Evolutionary conservation across 495 filamentous ascomycete genomes (phyloP), one percentile per base, ranked within the genome.

Genomic region (Xylaria acuta): DNA sequence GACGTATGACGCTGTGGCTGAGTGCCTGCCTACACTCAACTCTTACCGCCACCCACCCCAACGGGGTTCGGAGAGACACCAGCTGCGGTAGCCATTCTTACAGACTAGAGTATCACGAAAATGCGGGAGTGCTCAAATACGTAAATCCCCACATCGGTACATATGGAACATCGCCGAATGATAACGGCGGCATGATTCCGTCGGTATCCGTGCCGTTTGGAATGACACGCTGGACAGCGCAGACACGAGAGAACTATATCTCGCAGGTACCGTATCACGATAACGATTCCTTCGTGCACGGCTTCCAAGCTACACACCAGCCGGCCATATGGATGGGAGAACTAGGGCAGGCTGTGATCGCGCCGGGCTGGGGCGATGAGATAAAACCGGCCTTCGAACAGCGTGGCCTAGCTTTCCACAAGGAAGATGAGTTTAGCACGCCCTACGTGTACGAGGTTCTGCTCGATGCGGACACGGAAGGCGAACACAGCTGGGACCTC

Each of bases 311-410:
- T 51, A 79, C 79, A 22, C 79, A 80, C 40, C 79, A 80, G 51
- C 79, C 79, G 22, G 79, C 79, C 9, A 80, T 80, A 25, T 79
- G 79, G 79, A 80, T 80, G 74, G 79, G 79, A 0, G 79, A 80
- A 53, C 71, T 77, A 36, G 79, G 79, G 30, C 79, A 79, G 59
- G 49, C 74, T 0, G 75, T 78, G 18, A 58, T 80, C 1, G 64
- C 64, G 36, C 77, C 79, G 0, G 79, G 79, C 11, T 78, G 77
- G 77, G 20, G 22, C 22, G 60, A 56, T 5, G 71, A 75, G 22
- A 66, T 79, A 3, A 74, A 73, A 22, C 74, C 74, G 0, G 54
- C 69, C 3, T 80, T 80, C 65, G 74, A 80, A 51, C 74, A 79
- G 43, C 77, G 79, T 1, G 75, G 71, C n/a, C 53, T 79, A n/a